These are phyloP conservation scores for Trichoderma citrinoviride DNA, from an alignment of 2,329 filamentous ascomycete species.

Conservation along the genomic window DNA sequence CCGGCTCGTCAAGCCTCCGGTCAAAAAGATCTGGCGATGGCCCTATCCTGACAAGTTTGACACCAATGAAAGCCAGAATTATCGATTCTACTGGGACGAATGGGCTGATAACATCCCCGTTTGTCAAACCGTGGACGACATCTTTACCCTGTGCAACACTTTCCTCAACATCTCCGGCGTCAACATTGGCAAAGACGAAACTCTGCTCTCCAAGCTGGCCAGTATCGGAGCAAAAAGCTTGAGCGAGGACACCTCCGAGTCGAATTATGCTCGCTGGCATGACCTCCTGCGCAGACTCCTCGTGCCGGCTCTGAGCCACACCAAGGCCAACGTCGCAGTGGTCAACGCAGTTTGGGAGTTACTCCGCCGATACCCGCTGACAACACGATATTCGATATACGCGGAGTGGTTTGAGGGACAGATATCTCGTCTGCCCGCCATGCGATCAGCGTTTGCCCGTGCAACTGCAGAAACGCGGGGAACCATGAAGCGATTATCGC, in stretches of 20 bases:
- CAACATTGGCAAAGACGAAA: slow-evolving; percentile 81
- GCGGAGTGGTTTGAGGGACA: slow-evolving; percentile 86
- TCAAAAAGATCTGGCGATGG: slow-evolving; percentile 75
- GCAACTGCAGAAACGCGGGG: slow-evolving; percentile 77
- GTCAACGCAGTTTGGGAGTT: slow-evolving; percentile 86
- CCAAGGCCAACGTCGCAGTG: slow-evolving; percentile 76
- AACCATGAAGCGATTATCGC: slow-evolving; percentile 83
- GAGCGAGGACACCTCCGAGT: slow-evolving; percentile 63
- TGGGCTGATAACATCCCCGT: slow-evolving; percentile 92
- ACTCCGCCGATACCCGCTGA: slow-evolving; percentile 72
- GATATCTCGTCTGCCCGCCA: slow-evolving; percentile 71
- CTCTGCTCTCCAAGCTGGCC: slow-evolving; percentile 76
- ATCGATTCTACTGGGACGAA: slow-evolving; percentile 95
- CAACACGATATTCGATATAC: slow-evolving; percentile 82
- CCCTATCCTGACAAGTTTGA: slow-evolving; percentile 77
- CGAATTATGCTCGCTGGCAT: slow-evolving; percentile 77
- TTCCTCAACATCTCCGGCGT: slow-evolving; percentile 83
- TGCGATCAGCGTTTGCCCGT: slow-evolving; percentile 74
- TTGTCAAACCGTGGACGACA: slow-evolving; percentile 85
- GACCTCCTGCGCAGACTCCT: slow-evolving; percentile 79
- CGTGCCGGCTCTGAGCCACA: slow-evolving; percentile 84
- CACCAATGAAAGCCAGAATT: slow-evolving; percentile 71
- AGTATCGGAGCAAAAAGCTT: slow-evolving; percentile 79
- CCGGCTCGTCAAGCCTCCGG: slow-evolving; percentile 55
- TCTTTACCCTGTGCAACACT: slow-evolving; percentile 82